A percentile compares a stretch with the other conserved stretches of the same genome.
These are phyloP conservation scores for Rhododendron henanense DNA, from an alignment of 148 eudicot genomes.

Conservation along the genomic window DNA sequence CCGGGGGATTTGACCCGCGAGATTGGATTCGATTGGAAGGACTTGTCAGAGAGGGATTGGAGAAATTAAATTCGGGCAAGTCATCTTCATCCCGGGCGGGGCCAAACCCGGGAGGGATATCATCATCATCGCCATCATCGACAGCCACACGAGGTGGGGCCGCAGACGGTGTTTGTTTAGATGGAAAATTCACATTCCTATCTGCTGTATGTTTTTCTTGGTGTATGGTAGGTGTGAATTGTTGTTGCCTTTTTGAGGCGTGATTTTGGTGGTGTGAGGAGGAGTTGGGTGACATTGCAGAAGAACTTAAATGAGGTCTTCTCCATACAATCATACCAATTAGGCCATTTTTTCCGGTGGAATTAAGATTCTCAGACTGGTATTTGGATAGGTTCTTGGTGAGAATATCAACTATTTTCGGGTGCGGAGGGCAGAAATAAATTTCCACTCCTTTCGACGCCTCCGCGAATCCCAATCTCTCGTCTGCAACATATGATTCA, in stretches of 20 bases:
- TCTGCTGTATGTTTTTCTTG: constrained; percentile 36
- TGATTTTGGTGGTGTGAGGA: constrained; percentile 44
- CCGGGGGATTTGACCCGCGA: constrained; percentile 13
- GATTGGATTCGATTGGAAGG: constrained; percentile 12
- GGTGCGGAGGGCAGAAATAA: constrained; percentile 66
- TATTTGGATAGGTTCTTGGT: constrained; percentile 49
- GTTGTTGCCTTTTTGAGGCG: constrained; percentile 48
- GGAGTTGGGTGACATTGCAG: constrained; percentile 53
- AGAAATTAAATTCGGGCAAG: constrained; percentile 81
- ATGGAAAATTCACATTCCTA: constrained; percentile 31
- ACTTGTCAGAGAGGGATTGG: constrained; percentile 23
- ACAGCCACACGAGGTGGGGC: constrained; percentile 20
- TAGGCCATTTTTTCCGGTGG: constrained; percentile 64
- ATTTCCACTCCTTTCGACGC: constrained; percentile 76
- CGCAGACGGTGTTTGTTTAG: constrained; percentile 21
- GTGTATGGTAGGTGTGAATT: constrained; percentile 29
- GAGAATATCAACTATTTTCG: constrained; percentile 59
- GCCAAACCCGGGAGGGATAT: constrained; percentile 90
- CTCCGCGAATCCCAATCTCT: constrained; percentile 82
- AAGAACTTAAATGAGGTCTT: constrained; percentile 54
- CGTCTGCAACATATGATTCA: constrained; percentile 63
- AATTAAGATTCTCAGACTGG: constrained; percentile 39
- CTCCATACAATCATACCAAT: constrained; percentile 95
- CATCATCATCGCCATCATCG: constrained; percentile 51
- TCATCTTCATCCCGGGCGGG: constrained; percentile 87